Evolutionary conservation across 768 basidiomycete genomes (phyloP), one percentile per base, ranked within the genome.

Genomic region (Pulveroboletus sp.): DNA sequence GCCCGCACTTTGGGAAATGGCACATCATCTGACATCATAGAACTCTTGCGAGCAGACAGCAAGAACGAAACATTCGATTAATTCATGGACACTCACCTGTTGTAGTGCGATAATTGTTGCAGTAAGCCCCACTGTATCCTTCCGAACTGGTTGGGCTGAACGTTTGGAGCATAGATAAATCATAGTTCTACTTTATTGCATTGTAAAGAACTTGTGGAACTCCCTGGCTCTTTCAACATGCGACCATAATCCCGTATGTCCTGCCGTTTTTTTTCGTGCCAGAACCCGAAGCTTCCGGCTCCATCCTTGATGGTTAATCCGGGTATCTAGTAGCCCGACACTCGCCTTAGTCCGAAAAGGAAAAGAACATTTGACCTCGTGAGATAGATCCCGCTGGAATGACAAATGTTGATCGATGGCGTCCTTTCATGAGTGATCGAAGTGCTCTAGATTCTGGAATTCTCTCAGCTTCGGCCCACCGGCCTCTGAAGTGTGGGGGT

Each of bases 1-100:
- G 22, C 45, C 3, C 43, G 20, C n/a, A 12, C 37, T 8, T 26
- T 30, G 7, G 51, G 44, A 23, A 53, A 51, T n/a, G 49, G 45
- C 32, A 12, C 30, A 45, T 38, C 47, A 19, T 31, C 47, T 10
- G 51, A 55, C 27, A 53, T 45, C 22, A 43, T 54, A 3, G 60
- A 62, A 22, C 52, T 63, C 16, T 50, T 52, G 14, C 45, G 51
- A 23, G 31, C 42, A 38, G 41, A 53, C 35, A 31, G 26, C 8
- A 60, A 60, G 50, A 53, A 49, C n/a, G 50, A 51, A 19, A 24
- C 39, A 26, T 40, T 51, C 23, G 54, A 68, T 51, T 65, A 46
- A 57, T 29, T 5, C 11, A 48, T 49, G 42, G 50, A 43, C 17
- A 13, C 39, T 27, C 38, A 22, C 26, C 3, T 49, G 41, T n/a